Base-by-base conservation (phyloP, 2,329 filamentous ascomycete genomes). In the Daldinia eschscholtzii region DNA sequence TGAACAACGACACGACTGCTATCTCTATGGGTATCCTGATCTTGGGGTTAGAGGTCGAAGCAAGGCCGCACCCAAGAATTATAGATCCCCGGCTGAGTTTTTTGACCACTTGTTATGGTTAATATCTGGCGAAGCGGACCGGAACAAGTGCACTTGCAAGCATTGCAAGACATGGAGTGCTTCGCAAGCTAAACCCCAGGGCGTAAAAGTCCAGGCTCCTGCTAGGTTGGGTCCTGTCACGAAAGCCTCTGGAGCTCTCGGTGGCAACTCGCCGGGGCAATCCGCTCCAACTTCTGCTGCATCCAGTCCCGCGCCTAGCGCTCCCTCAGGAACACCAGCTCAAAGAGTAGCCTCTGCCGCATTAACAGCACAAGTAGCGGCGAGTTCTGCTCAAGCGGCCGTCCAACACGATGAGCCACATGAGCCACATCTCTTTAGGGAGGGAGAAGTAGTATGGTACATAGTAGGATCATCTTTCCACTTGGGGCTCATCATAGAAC, bases 361-460 rank as follows among this genome's bases (percentile, higher is more conserved):
- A 26, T 20, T 52, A n/a, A 41, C 41, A 9, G 33, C 55, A 4
- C 35, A 57, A 10, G 37, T 30, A n/a, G 48, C 18, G 7, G 42
- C 60, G 44, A 57, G 37, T 30, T 67, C 15, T 33, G 26, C 15
- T 7, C 15, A 26, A 4, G 46, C 18, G 15, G 46, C 15, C 6
- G 4, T 57, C 26, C 71, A 67, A 26, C 56, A 65, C 71, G 76
- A 64, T 70, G 68, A 74, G 26, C 48, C 78, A 15, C 70, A 79
- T 2, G 75, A n/a, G n/a, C n/a, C n/a, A n/a, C n/a, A n/a, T n/a
- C n/a, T 86, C 7, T 87, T 85, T 70, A 81, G 84, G 58, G 76
- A 79, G 1, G 85, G 85, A 42, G 85, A 87, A 68, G 76, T 86
- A 15, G 83, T 86, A 5, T 87, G 85, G 85, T 86, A 80, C 64